Base-by-base conservation (phyloP, 305 asterid species). In the Fraxinus nigra region DNA sequence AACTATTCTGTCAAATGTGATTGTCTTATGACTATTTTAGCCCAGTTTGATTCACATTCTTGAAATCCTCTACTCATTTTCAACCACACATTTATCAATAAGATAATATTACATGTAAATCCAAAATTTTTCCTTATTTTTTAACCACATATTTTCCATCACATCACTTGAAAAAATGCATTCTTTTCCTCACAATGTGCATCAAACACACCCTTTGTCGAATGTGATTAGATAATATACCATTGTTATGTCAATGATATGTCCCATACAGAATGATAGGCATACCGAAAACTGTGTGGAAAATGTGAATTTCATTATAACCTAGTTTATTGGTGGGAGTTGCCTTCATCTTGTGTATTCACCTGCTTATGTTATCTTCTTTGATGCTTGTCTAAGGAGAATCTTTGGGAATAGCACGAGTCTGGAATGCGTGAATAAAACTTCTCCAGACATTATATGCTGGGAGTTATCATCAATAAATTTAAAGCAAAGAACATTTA, bases 371-470 rank as follows among this genome's bases (percentile, higher is more conserved):
- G 59, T 18, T 18, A 70, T 83, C 72, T 43, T 74, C 33, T 20
- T n/a, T 67, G 37, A 5, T 69, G 28, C 78, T 37, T 16, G 65
- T 26, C 35, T 26, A 37, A 3, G 43, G 75, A 28, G 28, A 84
- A 16, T 37, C 18, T 16, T 70, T 56, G 69, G 72, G 80, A 80
- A 67, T 79, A 24, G 37, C 76, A 35, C 13, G 20, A 22, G 51
- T 75, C 26, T 70, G 54, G 56, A 69, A 80, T 61, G 32, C 51
- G 14, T 35, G 51, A 40, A 75, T 69, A 61, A 75, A 78, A 69
- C 32, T 46, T 51, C 51, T 56, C 51, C 32, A 11, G 32, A 43
- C 37, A 24, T 14, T 63, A 3, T 26, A 56, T 73, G 38, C 33
- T 75, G 22, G 63, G 26, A 35, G 9, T 81, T 16, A 33, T 73